A percentile compares a stretch with the other conserved stretches of the same genome.
These are phyloP conservation scores for Fusarium burgessii DNA, from an alignment of 2,329 filamentous ascomycete species.

Conservation along the genomic window DNA sequence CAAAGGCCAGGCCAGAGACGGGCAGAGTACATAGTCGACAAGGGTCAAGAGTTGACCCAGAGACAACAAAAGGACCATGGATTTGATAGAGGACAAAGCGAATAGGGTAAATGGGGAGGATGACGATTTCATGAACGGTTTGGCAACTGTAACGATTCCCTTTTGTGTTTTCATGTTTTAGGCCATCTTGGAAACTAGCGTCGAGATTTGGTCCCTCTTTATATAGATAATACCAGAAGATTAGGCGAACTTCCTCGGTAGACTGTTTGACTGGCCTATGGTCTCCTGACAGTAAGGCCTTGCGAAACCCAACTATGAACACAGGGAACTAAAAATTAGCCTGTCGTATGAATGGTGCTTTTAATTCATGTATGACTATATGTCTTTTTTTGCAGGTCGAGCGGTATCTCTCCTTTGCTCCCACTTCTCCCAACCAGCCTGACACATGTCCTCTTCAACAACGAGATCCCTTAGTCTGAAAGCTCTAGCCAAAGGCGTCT, in stretches of 20 bases:
- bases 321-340: background rate
- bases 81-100: conserved; percentile 23
- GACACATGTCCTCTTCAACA: conserved; percentile 86
- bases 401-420: conserved; percentile 63
- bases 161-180: conserved; percentile 17
- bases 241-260: background rate
- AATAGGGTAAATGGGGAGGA: background rate
- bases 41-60: conserved; percentile 20
- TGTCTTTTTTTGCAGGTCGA: conserved; percentile 48
- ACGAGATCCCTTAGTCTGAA: conserved; percentile 86
- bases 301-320: background rate
- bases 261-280: background rate
- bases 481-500: conserved; percentile 71
- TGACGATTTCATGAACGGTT: conserved; percentile 33
- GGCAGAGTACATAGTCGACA: conserved; percentile 16
- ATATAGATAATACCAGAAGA: conserved; percentile 24
- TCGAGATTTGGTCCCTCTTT: conserved; percentile 12
- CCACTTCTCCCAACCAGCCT: conserved; percentile 96
- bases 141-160: conserved; percentile 30
- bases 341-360: background rate
- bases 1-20: conserved; percentile 10
- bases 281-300: background rate
- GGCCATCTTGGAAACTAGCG: conserved; percentile 18
- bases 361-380: background rate
- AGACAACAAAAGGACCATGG: conserved; percentile 32